phyloP scores from a whole-genome alignment of 768 basidiomycete species.

The Pleurotus djamor region DNA sequence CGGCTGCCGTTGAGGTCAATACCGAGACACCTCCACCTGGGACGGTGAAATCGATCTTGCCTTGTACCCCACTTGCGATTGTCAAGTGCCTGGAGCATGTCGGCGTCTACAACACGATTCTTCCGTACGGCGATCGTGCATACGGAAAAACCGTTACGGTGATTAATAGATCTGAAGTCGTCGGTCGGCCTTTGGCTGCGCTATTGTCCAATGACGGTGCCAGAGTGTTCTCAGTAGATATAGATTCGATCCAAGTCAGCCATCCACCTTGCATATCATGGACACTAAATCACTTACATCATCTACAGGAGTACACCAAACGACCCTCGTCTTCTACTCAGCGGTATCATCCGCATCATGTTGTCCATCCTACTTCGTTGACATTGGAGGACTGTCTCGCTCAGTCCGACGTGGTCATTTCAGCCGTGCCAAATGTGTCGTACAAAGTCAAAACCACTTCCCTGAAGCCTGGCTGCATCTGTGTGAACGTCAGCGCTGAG shows the following conservation, averaged over 20 bases:
- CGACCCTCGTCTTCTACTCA: slow-evolving; percentile 55
- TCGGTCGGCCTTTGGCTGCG: slow-evolving; percentile 95
- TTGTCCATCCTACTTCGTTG: slow-evolving; percentile 66
- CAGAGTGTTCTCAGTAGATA: slow-evolving; percentile 91
- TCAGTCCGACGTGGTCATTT: slow-evolving; percentile 89
- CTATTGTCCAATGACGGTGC: slow-evolving; percentile 96
- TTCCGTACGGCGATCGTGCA: slow-evolving; percentile 93
- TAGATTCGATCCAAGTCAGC: slow-evolving; percentile 83
- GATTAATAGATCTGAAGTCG: slow-evolving; percentile 96
- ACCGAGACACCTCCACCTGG: slow-evolving; percentile 74
- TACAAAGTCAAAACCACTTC: slow-evolving; percentile 90
- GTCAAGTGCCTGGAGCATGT: slow-evolving; percentile 92
- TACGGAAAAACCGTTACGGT: slow-evolving; percentile 93
- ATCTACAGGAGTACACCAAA: slow-evolving; percentile 82
- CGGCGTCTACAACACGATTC: slow-evolving; percentile 90
- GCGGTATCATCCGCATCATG: slow-evolving; percentile 82
- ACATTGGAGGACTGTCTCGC: slow-evolving; percentile 80
- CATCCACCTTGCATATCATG: not conserved
- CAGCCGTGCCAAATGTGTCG: slow-evolving; percentile 80
- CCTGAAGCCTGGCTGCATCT: slow-evolving; percentile 93
- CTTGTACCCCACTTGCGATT: slow-evolving; percentile 95
- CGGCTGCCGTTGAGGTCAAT: slow-evolving; percentile 29
- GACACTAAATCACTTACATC: slow-evolving; percentile 1
- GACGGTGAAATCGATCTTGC: slow-evolving; percentile 93
- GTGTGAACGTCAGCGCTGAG: slow-evolving; percentile 89